These are phyloP conservation scores for Epithemia pelagica DNA, from an alignment of 108 stramenopile species.

Conservation along the genomic window DNA sequence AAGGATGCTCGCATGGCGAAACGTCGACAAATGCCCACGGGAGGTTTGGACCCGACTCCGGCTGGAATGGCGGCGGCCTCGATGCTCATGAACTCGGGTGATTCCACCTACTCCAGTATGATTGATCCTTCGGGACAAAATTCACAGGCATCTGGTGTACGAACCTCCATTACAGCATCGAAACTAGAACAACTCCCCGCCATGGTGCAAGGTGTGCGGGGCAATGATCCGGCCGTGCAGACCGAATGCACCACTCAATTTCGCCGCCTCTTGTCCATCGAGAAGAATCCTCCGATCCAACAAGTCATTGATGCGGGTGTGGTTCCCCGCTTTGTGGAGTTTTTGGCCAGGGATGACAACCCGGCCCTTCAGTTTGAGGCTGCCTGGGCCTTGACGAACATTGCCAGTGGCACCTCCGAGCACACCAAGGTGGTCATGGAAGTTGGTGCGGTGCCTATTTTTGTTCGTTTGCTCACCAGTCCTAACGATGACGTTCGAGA, in stretches of 20 bases:
- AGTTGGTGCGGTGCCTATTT: constrained; percentile 96
- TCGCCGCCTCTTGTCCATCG: constrained; percentile 91
- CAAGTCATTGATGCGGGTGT: constrained; percentile 95
- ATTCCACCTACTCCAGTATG: constrained; percentile 42
- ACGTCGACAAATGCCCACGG: constrained; percentile 77
- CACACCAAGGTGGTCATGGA: constrained; percentile 98
- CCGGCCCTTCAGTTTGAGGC: constrained; percentile 98
- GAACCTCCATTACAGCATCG: constrained; percentile 20
- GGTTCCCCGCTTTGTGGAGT: constrained; percentile 94
- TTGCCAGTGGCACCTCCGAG: constrained; percentile 95
- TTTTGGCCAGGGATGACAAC: constrained; percentile 87
- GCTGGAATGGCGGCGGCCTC: constrained; percentile 67
- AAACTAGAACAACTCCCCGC: constrained; percentile 81
- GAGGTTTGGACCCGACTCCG: constrained; percentile 41
- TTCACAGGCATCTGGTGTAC: constrained; percentile 2
- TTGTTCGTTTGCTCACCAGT: constrained; percentile 80
- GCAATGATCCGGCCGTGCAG: constrained; percentile 77
- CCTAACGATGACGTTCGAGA: constrained; percentile 98
- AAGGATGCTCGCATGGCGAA: constrained; percentile 95
- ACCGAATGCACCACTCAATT: constrained; percentile 92
- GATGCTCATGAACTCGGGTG: constrained; percentile 68
- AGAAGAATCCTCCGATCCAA: constrained; percentile 98
- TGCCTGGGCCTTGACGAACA: constrained; percentile 99
- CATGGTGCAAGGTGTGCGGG: constrained; percentile 87
- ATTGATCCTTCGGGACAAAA: constrained; percentile 7